phyloP scores from a whole-genome alignment of 441 rosid species.

The Mallotus japonicus region DNA sequence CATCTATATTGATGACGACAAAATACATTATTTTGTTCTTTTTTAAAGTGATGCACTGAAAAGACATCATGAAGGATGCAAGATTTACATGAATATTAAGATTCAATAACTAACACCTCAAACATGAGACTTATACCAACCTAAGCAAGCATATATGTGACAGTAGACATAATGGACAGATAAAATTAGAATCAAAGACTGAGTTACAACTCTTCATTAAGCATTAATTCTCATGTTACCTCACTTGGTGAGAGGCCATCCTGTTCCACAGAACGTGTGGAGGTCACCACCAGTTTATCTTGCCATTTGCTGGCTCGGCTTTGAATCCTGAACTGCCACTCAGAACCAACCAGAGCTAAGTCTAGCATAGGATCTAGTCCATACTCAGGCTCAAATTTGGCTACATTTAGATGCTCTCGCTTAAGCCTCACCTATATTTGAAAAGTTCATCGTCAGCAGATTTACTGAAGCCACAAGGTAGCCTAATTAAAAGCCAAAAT shows the following conservation, averaged over 20 bases:
- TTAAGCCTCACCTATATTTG: constrained; percentile 81
- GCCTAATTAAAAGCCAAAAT: constrained; percentile 7
- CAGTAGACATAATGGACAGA: background rate
- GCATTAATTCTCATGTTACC: constrained; percentile 40
- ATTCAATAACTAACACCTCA: constrained; percentile 1
- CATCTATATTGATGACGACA: background rate
- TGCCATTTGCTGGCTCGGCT: constrained; percentile 99
- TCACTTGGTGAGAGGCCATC: constrained; percentile 92
- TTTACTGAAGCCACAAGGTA: constrained; percentile 14
- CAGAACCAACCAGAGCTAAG: constrained; percentile 96
- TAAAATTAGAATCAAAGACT: background rate
- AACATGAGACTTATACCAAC: constrained; percentile 1
- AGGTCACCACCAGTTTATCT: constrained; percentile 89
- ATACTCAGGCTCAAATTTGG: constrained; percentile 92
- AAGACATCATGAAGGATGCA: background rate
- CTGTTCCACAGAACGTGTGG: constrained; percentile 92
- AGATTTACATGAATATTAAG: background rate
- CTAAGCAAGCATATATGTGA: background rate
- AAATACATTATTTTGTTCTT: background rate
- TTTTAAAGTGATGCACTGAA: background rate
- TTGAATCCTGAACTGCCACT: constrained; percentile 97
- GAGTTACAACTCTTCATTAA: background rate
- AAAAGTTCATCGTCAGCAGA: constrained; percentile 19
- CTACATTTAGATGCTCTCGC: constrained; percentile 87
- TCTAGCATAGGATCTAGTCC: constrained; percentile 92